Conservation (phyloP, 768 basidiomycete species). For the Pisolithus albus region DNA sequence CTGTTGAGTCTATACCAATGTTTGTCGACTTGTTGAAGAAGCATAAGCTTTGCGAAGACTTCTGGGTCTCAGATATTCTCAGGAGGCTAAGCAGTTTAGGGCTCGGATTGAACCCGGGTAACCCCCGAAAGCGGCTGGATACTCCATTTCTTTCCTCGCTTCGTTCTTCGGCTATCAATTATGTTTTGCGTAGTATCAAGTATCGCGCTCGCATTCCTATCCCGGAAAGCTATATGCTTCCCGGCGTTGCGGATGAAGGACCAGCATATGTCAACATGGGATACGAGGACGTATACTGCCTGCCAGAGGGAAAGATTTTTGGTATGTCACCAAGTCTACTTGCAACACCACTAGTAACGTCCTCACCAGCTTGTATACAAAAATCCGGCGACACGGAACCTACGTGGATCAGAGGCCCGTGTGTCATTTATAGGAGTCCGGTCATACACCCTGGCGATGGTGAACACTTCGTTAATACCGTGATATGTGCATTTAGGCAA, state of each 20-base stretch:
- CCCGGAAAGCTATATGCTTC: slow-evolving; percentile 59
- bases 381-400: slow-evolving; percentile 40
- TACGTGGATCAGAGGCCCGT: slow-evolving; percentile 51
- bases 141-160: slow-evolving; percentile 52
- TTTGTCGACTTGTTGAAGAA: slow-evolving; percentile 43
- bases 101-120: slow-evolving; percentile 39
- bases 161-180: slow-evolving; percentile 55
- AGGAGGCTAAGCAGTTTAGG: slow-evolving; percentile 39
- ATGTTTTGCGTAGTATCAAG: slow-evolving; percentile 68
- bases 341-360: background rate
- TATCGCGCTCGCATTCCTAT: slow-evolving; percentile 69
- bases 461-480: slow-evolving; percentile 18
- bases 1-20: slow-evolving; percentile 47
- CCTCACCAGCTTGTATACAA: slow-evolving; percentile 50
- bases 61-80: slow-evolving; percentile 46
- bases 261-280: slow-evolving; percentile 51
- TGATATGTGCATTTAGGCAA: slow-evolving; percentile 1
- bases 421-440: slow-evolving; percentile 64
- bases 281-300: slow-evolving; percentile 43
- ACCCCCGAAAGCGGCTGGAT: slow-evolving; percentile 33
- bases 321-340: slow-evolving; percentile 35
- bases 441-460: slow-evolving; percentile 77
- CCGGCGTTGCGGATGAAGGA: slow-evolving; percentile 81
- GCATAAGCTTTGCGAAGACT: slow-evolving; percentile 42
- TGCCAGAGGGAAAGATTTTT: slow-evolving; percentile 57